Evolutionary conservation across 1,139 yeast species (phyloP), one percentile per base, ranked within the genome.

Genomic region (Saccharomyces hybrid): DNA sequence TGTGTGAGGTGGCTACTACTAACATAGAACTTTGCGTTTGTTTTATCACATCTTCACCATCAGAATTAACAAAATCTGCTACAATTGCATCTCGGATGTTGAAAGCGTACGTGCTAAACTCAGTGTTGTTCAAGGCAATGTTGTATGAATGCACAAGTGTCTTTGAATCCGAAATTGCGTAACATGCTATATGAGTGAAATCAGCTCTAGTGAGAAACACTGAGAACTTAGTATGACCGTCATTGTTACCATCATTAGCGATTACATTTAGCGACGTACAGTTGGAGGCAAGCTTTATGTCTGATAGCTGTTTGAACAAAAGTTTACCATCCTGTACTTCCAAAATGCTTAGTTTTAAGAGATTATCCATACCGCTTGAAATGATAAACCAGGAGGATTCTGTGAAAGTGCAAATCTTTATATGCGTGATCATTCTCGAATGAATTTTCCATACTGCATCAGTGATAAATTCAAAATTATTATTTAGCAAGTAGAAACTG

Each of bases 91-190:
- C 71, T 70, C 83, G 74, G 2, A 88, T 85, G 21, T 84, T 78
- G 67, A 88, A 88, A 1, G 83, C 78, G 55, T 82, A 79, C 42
- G 84, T 78, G n/a, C 83, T 78, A 63, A 86, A 87, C 62, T 86
- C 86, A 0, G 95, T 87, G 65, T 84, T 90, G 65, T 86, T 86
- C 55, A 86, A 71, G 0, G 93, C 84, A 4, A 86, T 71, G 59
- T 78, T 78, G 55, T 75, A 76, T 12, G 73, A 53, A 57, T 76
- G 76, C 3, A 60, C 51, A 3, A 78, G 58, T 16, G 53, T 57
- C 7, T 52, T 54, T 2, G 59, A 53, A 4, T 59, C 14, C 48
- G 21, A 64, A 4, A 58, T 61, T 12, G 71, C 63, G 19, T 82
- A 76, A 19, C 82, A 80, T 52, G 84, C 57, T 12, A 68, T 51